Percentiles rank a stretch among this genome's conserved stretches.
These are phyloP conservation scores for Penicillium macrosclerotiorum DNA, from an alignment of 495 filamentous ascomycete genomes.

Conservation along the genomic window DNA sequence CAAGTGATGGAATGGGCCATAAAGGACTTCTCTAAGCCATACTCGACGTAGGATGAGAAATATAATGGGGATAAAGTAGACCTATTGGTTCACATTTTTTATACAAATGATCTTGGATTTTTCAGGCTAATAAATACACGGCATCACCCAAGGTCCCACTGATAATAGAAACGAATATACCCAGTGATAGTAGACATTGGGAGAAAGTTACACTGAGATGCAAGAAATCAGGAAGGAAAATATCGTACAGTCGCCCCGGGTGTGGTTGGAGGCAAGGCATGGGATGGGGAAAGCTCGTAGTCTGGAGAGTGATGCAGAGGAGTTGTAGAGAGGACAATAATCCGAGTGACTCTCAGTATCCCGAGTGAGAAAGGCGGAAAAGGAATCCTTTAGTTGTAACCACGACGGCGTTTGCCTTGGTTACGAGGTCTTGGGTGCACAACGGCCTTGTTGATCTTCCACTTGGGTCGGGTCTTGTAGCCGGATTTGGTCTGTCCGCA, in stretches of 20 bases:
- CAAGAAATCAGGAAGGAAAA: constrained; percentile 14
- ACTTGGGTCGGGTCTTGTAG: constrained; percentile 84
- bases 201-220: constrained; percentile 6
- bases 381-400: constrained; percentile 36
- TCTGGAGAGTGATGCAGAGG: constrained; percentile 12
- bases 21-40: no score
- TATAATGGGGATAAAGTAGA: no score
- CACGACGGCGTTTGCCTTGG: constrained; percentile 65
- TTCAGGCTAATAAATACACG: no score
- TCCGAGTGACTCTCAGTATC: background rate
- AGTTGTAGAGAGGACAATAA: background rate
- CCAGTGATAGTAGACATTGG: constrained; percentile 8
- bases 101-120: no score
- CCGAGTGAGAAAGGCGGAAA: background rate
- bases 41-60: no score
- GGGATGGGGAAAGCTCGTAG: constrained; percentile 12
- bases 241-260: constrained; percentile 28
- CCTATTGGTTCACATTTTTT: no score
- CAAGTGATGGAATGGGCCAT: no score
- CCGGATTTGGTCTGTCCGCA: constrained; percentile 92
- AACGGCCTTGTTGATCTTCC: constrained; percentile 79
- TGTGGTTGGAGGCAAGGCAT: constrained; percentile 16
- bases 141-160: constrained; percentile 16
- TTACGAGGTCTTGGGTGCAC: constrained; percentile 72
- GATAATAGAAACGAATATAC: constrained; percentile 17